Evolutionary conservation across 208 protist genomes (phyloP).

Genomic region (Spongospora subterranea): DNA sequence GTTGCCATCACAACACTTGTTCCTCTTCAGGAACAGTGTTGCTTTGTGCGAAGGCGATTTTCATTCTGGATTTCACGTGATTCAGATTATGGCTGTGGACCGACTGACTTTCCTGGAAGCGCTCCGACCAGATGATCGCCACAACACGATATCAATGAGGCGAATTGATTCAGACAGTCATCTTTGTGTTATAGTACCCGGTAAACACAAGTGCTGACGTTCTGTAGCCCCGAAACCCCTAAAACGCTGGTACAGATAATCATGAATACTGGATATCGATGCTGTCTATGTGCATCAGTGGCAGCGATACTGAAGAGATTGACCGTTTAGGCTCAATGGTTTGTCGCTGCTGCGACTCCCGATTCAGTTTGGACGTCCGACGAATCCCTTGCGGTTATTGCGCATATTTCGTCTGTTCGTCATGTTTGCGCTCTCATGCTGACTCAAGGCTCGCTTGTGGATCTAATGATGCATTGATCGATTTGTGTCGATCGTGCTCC

Average conservation of each 20-base stretch:
- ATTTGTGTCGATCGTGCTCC: background rate
- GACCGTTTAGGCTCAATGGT: slow-evolving; percentile 7
- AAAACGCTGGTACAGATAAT: background rate
- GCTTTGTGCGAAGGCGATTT: background rate
- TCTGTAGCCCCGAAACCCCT: background rate
- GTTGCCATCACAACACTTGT: background rate
- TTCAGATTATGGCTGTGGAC: slow-evolving; percentile 36
- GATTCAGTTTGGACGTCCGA: background rate
- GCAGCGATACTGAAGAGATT: background rate
- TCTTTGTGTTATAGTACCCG: background rate
- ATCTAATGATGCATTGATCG: background rate
- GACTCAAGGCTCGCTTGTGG: background rate
- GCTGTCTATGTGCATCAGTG: background rate
- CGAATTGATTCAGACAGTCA: background rate
- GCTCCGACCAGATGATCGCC: background rate
- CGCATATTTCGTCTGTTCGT: background rate
- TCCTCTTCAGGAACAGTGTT: slow-evolving; percentile 26
- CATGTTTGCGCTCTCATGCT: background rate
- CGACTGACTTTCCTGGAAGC: background rate
- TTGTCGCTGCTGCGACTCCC: background rate
- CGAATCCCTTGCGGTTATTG: background rate
- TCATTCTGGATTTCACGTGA: slow-evolving; percentile 6
- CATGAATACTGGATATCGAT: background rate
- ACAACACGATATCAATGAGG: background rate
- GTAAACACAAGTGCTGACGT: background rate